These are phyloP conservation scores for Trichoderma koningiopsis DNA, from an alignment of 2,329 filamentous ascomycete species.

Conservation along the genomic window DNA sequence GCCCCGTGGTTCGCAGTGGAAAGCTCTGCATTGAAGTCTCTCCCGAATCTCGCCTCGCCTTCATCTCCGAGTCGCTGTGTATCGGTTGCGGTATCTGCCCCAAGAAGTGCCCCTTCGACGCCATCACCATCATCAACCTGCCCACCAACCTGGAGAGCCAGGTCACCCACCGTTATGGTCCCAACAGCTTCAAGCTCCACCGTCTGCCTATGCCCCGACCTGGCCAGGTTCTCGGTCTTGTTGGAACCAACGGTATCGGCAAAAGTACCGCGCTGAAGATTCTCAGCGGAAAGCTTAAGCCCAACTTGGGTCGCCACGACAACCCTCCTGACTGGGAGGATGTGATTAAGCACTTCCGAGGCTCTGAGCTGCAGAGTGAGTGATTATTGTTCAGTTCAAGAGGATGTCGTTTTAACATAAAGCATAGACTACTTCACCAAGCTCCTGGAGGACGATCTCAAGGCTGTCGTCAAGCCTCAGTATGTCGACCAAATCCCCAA, in stretches of 20 bases:
- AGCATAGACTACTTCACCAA: constrained; percentile 90
- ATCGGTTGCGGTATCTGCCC: constrained; percentile 99
- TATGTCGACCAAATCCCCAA: constrained; percentile 98
- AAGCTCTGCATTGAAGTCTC: constrained; percentile 97
- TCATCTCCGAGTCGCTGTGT: constrained; percentile 94
- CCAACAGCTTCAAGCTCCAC: constrained; percentile 99
- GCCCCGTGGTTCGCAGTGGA: constrained; percentile 93
- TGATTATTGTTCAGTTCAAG: constrained; percentile 20
- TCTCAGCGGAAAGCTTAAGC: constrained; percentile 96
- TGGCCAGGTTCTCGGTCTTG: constrained; percentile 91
- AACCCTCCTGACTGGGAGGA: constrained; percentile 99
- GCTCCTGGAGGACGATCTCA: constrained; percentile 92
- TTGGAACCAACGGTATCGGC: constrained; percentile 99
- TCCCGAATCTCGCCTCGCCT: constrained; percentile 87
- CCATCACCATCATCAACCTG: constrained; percentile 99
- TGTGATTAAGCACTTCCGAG: constrained; percentile 96
- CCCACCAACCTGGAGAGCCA: constrained; percentile 98
- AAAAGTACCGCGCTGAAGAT: constrained; percentile 99
- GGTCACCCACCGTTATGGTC: constrained; percentile 97
- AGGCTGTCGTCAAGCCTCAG: constrained; percentile 98
- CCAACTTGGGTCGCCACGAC: constrained; percentile 91
- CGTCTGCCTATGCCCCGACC: constrained; percentile 93
- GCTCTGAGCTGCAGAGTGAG: constrained; percentile 94
- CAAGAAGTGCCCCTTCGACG: constrained; percentile 98
- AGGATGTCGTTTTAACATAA: not conserved